Conservation (phyloP, 768 basidiomycete genomes). For the Suillus discolor region DNA sequence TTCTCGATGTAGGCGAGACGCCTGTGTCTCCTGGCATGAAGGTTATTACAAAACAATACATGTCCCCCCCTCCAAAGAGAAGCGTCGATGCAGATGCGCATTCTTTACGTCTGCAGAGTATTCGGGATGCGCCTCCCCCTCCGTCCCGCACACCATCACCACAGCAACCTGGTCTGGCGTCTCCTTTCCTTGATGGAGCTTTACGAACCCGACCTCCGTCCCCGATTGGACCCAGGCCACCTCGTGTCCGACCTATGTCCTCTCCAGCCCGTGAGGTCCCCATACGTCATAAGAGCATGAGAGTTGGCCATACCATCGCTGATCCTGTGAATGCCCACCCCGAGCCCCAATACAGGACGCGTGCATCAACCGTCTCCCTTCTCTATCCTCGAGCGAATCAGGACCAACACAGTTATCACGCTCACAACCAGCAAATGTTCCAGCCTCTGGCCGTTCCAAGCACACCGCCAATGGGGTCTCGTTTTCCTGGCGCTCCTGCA, state of each 20-base stretch:
- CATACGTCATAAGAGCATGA: conserved; percentile 35
- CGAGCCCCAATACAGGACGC: conserved; percentile 23
- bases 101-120: conserved; percentile 22
- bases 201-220: conserved; percentile 48
- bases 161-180: conserved; percentile 10
- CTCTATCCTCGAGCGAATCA: conserved; percentile 25
- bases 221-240: conserved; percentile 53
- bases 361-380: conserved; percentile 33
- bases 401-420: conserved; percentile 34
- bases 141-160: conserved; percentile 35
- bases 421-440: conserved; percentile 34
- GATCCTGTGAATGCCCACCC: conserved; percentile 19
- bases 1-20: conserved; percentile 35
- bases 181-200: conserved; percentile 21
- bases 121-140: conserved; percentile 28
- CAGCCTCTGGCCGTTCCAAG: conserved; percentile 32
- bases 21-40: conserved; percentile 25
- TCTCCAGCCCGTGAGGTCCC: conserved; percentile 31
- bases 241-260: conserved; percentile 30
- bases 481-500: conserved; percentile 20
- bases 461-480: conserved; percentile 19
- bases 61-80: conserved; percentile 40
- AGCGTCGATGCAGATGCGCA: conserved; percentile 18
- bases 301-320: conserved; percentile 24
- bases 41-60: conserved; percentile 44